A percentile compares a stretch with the other conserved stretches of the same genome.
These are phyloP conservation scores for Pestalotiopsis sp. DNA, from an alignment of 2,329 filamentous ascomycete genomes.

Conservation along the genomic window DNA sequence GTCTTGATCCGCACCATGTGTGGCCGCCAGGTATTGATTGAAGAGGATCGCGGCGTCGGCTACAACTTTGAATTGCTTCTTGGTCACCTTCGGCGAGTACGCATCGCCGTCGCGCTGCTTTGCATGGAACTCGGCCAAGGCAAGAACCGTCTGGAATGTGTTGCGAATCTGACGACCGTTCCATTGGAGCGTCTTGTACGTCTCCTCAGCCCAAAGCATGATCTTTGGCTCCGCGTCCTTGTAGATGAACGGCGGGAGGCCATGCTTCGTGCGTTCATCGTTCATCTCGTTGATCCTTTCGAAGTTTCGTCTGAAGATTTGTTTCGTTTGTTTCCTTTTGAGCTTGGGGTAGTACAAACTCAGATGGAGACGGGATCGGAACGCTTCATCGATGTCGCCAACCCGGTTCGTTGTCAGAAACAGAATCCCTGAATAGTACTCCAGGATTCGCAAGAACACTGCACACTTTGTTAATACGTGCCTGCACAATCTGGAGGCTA, in stretches of 20 bases:
- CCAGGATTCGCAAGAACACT: constrained; percentile 35
- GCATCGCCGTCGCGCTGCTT: not conserved
- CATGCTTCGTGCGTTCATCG: constrained; percentile 33
- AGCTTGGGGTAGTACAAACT: constrained; percentile 23
- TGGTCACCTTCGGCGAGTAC: not conserved
- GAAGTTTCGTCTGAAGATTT: constrained; percentile 24
- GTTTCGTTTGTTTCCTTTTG: constrained; percentile 11
- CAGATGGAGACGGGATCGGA: constrained; percentile 27
- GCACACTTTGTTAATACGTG: constrained; percentile 31
- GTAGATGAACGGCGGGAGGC: not conserved
- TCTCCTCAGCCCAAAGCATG: not conserved
- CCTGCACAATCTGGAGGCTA: not conserved
- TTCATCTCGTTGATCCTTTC: not conserved
- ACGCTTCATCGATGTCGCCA: constrained; percentile 25
- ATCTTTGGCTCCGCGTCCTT: not conserved
- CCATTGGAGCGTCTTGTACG: constrained; percentile 12
- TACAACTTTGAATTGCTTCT: not conserved
- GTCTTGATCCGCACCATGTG: not conserved
- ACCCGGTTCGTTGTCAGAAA: constrained; percentile 28
- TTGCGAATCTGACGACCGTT: constrained; percentile 17
- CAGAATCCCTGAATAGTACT: constrained; percentile 25
- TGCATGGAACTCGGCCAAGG: constrained; percentile 11
- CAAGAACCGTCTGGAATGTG: constrained; percentile 20
- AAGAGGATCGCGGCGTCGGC: not conserved
- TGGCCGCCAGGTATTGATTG: not conserved